These are phyloP conservation scores for Cryptosporidium tyzzeri DNA, from an alignment of 169 alveolate species.

Conservation along the genomic window DNA sequence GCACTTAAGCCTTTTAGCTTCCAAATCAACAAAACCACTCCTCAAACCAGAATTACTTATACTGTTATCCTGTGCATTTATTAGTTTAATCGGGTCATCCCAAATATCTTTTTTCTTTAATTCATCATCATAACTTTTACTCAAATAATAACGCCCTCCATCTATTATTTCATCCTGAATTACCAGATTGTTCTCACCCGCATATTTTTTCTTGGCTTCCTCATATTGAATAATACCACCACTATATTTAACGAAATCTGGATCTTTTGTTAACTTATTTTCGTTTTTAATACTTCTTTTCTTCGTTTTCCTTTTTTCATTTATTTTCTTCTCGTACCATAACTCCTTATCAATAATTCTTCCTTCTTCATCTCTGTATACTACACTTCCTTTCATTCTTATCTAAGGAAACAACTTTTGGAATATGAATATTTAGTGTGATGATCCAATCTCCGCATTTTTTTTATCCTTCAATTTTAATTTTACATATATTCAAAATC, in stretches of 20 bases:
- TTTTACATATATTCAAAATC: not conserved
- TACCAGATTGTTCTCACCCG: not conserved
- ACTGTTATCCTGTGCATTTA: not conserved
- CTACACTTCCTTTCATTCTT: constrained; percentile 5
- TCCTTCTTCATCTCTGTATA: constrained; percentile 37
- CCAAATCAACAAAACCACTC: not conserved
- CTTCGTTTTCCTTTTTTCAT: not conserved
- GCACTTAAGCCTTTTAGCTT: constrained; percentile 85
- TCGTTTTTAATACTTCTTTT: not conserved
- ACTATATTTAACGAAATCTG: constrained; percentile 7
- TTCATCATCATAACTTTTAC: constrained; percentile 42
- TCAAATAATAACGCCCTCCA: constrained; percentile 20
- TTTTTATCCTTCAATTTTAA: not conserved
- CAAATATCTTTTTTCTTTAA: constrained; percentile 35
- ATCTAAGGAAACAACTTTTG: not conserved
- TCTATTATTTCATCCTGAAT: constrained; percentile 1
- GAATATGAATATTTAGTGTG: not conserved
- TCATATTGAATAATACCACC: constrained; percentile 57
- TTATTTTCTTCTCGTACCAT: constrained; percentile 40
- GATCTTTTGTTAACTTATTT: constrained; percentile 1
- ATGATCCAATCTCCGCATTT: not conserved
- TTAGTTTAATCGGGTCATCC: constrained; percentile 64
- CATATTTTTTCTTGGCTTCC: not conserved
- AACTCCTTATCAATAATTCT: constrained; percentile 21
- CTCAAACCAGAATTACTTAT: not conserved